phyloP scores from a whole-genome alignment of 345 rosid genomes.

The Excoecaria agallocha region DNA sequence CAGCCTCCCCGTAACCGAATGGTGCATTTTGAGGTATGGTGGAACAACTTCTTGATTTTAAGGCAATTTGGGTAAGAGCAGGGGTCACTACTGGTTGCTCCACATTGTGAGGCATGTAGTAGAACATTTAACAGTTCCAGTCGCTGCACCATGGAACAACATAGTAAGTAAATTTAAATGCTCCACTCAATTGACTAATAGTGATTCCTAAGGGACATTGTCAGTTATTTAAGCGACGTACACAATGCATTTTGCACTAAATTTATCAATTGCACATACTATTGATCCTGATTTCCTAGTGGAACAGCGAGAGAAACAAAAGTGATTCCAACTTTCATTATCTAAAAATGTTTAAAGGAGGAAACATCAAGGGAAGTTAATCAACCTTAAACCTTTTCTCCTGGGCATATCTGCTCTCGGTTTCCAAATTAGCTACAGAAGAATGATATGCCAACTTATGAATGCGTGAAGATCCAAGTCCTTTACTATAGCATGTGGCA shows the following conservation, averaged over 20 bases:
- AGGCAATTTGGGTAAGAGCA: conserved; percentile 44
- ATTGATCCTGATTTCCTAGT: neutral
- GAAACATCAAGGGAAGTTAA: neutral
- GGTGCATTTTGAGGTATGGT: conserved; percentile 35
- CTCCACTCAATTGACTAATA: neutral
- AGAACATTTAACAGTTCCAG: conserved; percentile 30
- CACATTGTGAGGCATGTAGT: conserved; percentile 42
- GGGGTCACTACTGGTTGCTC: neutral
- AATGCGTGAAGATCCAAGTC: conserved; percentile 19
- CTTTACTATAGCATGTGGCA: conserved; percentile 36
- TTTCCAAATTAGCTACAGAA: conserved; percentile 11
- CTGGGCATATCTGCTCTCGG: neutral
- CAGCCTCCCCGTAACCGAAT: conserved; percentile 29
- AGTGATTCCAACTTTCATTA: neutral
- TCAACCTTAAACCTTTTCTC: conserved; percentile 8
- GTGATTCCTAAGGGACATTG: neutral
- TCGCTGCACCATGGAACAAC: conserved; percentile 24
- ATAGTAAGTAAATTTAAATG: neutral
- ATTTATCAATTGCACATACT: neutral
- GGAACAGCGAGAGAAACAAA: neutral
- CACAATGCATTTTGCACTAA: neutral
- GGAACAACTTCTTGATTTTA: conserved; percentile 31
- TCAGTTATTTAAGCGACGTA: neutral
- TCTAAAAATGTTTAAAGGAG: neutral
- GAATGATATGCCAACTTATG: conserved; percentile 27